Conservation (phyloP, 208 protist species). For the Trypanosoma platydactyli region DNA sequence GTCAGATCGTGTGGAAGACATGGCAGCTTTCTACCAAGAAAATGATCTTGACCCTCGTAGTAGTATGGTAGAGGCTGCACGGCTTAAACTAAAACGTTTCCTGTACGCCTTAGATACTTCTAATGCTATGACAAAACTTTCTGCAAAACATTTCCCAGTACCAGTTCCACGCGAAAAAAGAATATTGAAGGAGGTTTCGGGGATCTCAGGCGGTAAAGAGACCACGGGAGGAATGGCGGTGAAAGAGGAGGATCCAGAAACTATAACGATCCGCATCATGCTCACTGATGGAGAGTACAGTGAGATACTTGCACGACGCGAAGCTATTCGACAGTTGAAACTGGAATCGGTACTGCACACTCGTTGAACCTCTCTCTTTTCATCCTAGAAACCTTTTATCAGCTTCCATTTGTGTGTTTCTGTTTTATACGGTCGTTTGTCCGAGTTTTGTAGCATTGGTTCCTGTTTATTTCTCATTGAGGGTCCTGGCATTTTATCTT, state of each 20-base stretch:
- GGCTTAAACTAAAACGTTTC: constrained; percentile 26
- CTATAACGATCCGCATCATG: constrained; percentile 18
- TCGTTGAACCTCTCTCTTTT: constrained; percentile 2
- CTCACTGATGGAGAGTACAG: constrained; percentile 23
- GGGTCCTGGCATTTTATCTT: background rate
- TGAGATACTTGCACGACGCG: constrained; percentile 24
- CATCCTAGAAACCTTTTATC: background rate
- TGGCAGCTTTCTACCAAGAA: constrained; percentile 25
- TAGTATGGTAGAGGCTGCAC: constrained; percentile 12
- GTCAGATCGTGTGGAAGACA: constrained; percentile 20
- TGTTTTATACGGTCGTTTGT: background rate
- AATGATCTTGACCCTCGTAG: constrained; percentile 32
- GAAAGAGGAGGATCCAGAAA: background rate
- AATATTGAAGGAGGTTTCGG: background rate
- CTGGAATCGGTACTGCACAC: constrained; percentile 13
- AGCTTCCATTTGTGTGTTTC: background rate
- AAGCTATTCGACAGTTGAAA: constrained; percentile 28
- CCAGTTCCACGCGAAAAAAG: background rate
- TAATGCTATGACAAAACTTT: background rate
- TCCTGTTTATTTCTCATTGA: background rate
- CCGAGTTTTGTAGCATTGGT: too few relatives aligned
- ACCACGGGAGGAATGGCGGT: background rate
- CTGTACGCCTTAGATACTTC: constrained; percentile 13
- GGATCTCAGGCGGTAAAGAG: background rate
- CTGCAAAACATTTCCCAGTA: background rate